Evolutionary conservation across 352 stramenopile species (phyloP).

Genomic region (Phytophthora aleatoria): DNA sequence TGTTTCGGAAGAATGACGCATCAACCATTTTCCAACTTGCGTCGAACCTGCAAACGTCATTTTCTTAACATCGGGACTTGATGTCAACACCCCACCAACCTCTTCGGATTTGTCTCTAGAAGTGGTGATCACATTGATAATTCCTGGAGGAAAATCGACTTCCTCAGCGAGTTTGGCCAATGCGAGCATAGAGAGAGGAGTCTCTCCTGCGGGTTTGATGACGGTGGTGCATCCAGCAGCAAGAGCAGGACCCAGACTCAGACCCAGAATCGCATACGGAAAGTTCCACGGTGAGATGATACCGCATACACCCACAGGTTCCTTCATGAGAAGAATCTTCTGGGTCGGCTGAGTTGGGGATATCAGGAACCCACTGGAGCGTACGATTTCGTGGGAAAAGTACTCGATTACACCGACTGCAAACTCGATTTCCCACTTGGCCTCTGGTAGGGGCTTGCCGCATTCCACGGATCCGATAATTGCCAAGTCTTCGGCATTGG

Average conservation of each 20-base stretch:
- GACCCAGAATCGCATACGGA: conserved; percentile 96
- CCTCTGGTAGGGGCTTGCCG: conserved; percentile 95
- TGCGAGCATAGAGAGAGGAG: conserved; percentile 94
- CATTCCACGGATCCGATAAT: conserved; percentile 95
- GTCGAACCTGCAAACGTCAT: conserved; percentile 88
- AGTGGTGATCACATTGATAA: conserved; percentile 88
- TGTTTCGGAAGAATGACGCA: conserved; percentile 67
- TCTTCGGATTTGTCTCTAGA: conserved; percentile 57
- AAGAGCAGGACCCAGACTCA: conserved; percentile 93
- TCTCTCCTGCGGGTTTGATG: conserved; percentile 97
- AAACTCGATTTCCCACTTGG: conserved; percentile 94
- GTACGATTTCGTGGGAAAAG: conserved; percentile 93
- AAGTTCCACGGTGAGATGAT: conserved; percentile 99
- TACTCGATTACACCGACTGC: conserved; percentile 94
- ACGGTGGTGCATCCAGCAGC: conserved; percentile 94
- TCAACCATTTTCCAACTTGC: conserved; percentile 74
- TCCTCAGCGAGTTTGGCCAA: conserved; percentile 89
- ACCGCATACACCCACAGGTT: conserved; percentile 94
- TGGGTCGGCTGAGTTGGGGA: conserved; percentile 47
- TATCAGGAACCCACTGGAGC: conserved; percentile 84
- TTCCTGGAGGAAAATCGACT: conserved; percentile 78
- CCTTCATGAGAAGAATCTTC: conserved; percentile 72
- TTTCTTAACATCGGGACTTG: conserved; percentile 77
- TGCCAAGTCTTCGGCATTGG: conserved; percentile 76
- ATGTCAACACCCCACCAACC: conserved; percentile 76